Percentiles rank a stretch among this genome's conserved stretches.
These are phyloP conservation scores for Aspergillus amoenus DNA, from an alignment of 2,329 filamentous ascomycete species.

Conservation along the genomic window DNA sequence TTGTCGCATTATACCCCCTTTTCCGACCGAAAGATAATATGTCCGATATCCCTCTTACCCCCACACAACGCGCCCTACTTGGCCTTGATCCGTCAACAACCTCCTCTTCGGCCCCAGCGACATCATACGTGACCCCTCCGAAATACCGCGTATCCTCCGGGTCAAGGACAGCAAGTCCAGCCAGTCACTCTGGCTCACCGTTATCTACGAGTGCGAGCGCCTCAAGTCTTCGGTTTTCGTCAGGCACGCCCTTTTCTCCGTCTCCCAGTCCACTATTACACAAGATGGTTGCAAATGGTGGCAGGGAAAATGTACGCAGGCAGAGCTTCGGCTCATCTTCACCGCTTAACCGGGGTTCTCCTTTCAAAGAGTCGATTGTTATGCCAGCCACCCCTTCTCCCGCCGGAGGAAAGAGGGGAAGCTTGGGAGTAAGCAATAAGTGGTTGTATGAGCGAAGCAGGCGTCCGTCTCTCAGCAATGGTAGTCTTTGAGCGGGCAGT, in stretches of 20 bases:
- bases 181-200: constrained; percentile 38
- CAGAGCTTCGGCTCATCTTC: constrained; percentile 52
- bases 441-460: constrained; percentile 86
- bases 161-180: constrained; percentile 46
- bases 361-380: constrained; percentile 29
- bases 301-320: constrained; percentile 48
- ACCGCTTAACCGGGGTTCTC: constrained; percentile 36
- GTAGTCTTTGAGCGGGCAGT: constrained; percentile 28
- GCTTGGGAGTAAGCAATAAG: constrained; percentile 81
- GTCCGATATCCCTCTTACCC: constrained; percentile 84
- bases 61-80: constrained; percentile 80
- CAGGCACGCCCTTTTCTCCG: constrained; percentile 55
- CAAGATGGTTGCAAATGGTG: constrained; percentile 58
- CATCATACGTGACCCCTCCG: constrained; percentile 80
- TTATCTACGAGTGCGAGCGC: constrained; percentile 37
- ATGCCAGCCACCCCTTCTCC: constrained; percentile 68
- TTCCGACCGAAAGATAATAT: constrained; percentile 72
- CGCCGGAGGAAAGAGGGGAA: constrained; percentile 63
- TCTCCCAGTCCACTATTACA: constrained; percentile 62
- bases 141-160: constrained; percentile 79
- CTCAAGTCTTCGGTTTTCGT: constrained; percentile 33
- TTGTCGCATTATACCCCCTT: constrained; percentile 69
- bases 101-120: constrained; percentile 63
- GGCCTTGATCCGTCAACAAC: constrained; percentile 71
- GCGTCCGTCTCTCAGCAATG: constrained; percentile 39